These are phyloP conservation scores for Phenoliferia sp. DNA, from an alignment of 1,284 basidiomycete species.

Conservation along the genomic window DNA sequence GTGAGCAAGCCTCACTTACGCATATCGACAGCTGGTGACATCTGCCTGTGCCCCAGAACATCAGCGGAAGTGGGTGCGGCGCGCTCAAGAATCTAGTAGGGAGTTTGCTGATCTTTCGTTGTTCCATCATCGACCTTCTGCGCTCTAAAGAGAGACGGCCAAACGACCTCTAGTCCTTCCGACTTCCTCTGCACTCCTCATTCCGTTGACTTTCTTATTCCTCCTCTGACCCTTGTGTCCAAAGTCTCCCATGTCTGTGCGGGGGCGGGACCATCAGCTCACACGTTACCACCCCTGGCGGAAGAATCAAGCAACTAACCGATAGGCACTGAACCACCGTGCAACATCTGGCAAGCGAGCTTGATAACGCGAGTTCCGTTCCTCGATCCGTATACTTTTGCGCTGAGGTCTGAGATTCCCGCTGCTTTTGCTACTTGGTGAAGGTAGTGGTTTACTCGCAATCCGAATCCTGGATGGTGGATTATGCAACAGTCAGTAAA, in stretches of 20 bases:
- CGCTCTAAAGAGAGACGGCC: conserved; percentile 16
- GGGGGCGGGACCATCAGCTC: neutral
- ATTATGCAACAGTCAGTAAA: neutral
- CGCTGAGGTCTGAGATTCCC: conserved; percentile 89
- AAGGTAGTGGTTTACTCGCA: conserved; percentile 81
- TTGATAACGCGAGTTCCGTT: conserved; percentile 64
- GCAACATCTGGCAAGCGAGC: conserved; percentile 34
- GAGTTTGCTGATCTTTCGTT: too few relatives aligned
- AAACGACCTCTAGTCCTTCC: conserved; percentile 33
- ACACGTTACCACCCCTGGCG: too few relatives aligned
- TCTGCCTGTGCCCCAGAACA: too few relatives aligned
- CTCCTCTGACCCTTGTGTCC: conserved; percentile 31
- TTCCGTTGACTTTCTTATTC: conserved; percentile 36
- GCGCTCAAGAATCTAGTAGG: too few relatives aligned
- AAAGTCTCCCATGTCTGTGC: conserved; percentile 34
- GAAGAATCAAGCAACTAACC: conserved; percentile 20
- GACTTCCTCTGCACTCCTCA: conserved; percentile 36
- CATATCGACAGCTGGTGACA: too few relatives aligned
- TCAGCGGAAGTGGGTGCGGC: too few relatives aligned
- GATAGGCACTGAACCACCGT: conserved; percentile 32
- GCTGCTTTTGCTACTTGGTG: conserved; percentile 83
- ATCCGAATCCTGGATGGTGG: conserved; percentile 68
- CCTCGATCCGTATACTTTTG: conserved; percentile 87
- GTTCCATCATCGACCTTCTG: too few relatives aligned
- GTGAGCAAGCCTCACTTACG: too few relatives aligned